Conservation (phyloP, 2,329 filamentous ascomycete species). For the Blumeria hordei region DNA sequence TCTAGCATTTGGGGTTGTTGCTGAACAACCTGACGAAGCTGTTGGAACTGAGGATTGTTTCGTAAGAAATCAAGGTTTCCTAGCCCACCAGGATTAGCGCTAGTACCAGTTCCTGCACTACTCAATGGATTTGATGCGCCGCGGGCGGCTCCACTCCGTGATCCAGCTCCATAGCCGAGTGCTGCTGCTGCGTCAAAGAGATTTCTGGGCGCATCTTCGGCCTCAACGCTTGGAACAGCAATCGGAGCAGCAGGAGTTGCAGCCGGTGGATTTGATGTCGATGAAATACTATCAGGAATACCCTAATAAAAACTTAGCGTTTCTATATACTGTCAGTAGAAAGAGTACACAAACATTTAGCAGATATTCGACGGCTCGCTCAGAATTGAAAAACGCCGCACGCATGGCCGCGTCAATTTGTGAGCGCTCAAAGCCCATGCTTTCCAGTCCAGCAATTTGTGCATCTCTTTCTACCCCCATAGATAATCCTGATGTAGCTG, state of each 20-base stretch:
- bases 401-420: conserved; percentile 89
- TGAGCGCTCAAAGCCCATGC: conserved; percentile 77
- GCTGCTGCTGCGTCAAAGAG: conserved; percentile 84
- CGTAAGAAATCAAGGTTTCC: conserved; percentile 82
- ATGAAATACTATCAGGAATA: conserved; percentile 64
- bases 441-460: conserved; percentile 80
- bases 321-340: no score
- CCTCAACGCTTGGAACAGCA: conserved; percentile 24
- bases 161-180: conserved; percentile 8
- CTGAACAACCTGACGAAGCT: conserved; percentile 88
- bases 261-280: conserved; percentile 33
- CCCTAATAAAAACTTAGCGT: conserved; percentile 29
- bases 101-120: conserved; percentile 19
- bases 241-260: conserved; percentile 19
- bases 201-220: conserved; percentile 48
- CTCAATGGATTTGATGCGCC: conserved; percentile 17
- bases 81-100: conserved; percentile 25
- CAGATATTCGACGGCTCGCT: conserved; percentile 91
- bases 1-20: conserved; percentile 97
- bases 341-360: conserved; percentile 38
- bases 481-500: conserved; percentile 59
- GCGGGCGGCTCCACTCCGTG: conserved; percentile 20
- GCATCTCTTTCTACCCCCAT: conserved; percentile 63
- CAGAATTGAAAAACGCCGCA: conserved; percentile 89
- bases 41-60: conserved; percentile 92